Percentiles rank a stretch among this genome's conserved stretches.
Conservation (phyloP, 2,329 filamentous ascomycete species). For the Trichoderma koningiopsis region DNA sequence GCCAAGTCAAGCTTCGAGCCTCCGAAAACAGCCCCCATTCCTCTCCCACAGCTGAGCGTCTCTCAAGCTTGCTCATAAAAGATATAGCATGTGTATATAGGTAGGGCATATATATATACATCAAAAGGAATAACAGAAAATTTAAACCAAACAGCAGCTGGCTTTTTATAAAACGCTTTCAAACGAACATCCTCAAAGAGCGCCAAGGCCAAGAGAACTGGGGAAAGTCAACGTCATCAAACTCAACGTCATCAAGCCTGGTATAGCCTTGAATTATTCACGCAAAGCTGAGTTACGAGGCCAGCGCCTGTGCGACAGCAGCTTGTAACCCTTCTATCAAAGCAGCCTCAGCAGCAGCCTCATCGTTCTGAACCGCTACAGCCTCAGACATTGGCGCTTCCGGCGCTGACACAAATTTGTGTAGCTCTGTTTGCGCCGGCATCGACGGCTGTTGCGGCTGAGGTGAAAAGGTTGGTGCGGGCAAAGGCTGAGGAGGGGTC, state of each 20-base stretch:
- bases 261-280: background rate
- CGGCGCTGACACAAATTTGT: conserved; percentile 30
- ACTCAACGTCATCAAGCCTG: background rate
- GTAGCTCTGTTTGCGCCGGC: conserved; percentile 19
- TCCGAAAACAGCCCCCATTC: background rate
- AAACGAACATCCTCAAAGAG: background rate
- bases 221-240: background rate
- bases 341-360: conserved; percentile 41
- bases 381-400: conserved; percentile 32
- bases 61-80: background rate
- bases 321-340: conserved; percentile 42
- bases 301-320: conserved; percentile 36
- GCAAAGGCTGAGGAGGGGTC: conserved; percentile 15
- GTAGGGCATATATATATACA: background rate
- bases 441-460: conserved; percentile 22
- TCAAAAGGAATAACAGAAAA: background rate
- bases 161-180: background rate
- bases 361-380: conserved; percentile 32
- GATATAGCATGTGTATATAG: background rate
- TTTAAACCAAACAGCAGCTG: background rate
- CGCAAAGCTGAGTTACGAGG: conserved; percentile 21
- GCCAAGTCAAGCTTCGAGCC: background rate
- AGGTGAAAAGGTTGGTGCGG: conserved; percentile 29
- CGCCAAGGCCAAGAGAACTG: background rate
- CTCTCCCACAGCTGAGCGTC: background rate